Evolutionary conservation across 345 rosid species (phyloP).

Genomic region (Brassica cretica): DNA sequence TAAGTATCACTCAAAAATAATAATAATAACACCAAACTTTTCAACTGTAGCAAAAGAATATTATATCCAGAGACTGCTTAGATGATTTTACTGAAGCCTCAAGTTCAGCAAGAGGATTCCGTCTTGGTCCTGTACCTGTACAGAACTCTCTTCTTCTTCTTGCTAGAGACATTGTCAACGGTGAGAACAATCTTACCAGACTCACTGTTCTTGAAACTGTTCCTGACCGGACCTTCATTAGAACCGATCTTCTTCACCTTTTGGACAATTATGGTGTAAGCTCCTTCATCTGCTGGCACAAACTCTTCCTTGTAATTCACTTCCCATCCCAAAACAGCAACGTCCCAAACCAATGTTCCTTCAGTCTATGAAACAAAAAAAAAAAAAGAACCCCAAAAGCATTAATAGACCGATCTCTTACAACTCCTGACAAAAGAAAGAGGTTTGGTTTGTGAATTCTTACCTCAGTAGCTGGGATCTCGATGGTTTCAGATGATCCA

Average conservation of each 20-base stretch:
- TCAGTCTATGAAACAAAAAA: conserved; percentile 44
- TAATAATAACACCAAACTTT: conserved; percentile 15
- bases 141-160: conserved; percentile 80
- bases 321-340: conserved; percentile 79
- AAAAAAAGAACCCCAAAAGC: not conserved
- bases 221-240: conserved; percentile 52
- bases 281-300: conserved; percentile 66
- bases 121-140: conserved; percentile 71
- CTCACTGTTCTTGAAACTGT: conserved; percentile 66
- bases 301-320: conserved; percentile 90
- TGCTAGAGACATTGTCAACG: conserved; percentile 58
- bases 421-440: not conserved
- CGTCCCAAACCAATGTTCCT: conserved; percentile 67
- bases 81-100: not conserved
- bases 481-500: conserved; percentile 64
- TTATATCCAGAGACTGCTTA: conserved; percentile 26
- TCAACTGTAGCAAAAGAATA: conserved; percentile 20
- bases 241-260: conserved; percentile 66
- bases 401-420: not conserved
- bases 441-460: not conserved
- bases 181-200: conserved; percentile 75
- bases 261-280: conserved; percentile 73
- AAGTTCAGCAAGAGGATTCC: conserved; percentile 33
- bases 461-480: conserved; percentile 68
- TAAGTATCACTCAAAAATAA: conserved; percentile 24